Evolutionary conservation across 805 yeast species (phyloP).

Genomic region (Tetrapisispora iriomotensis): DNA sequence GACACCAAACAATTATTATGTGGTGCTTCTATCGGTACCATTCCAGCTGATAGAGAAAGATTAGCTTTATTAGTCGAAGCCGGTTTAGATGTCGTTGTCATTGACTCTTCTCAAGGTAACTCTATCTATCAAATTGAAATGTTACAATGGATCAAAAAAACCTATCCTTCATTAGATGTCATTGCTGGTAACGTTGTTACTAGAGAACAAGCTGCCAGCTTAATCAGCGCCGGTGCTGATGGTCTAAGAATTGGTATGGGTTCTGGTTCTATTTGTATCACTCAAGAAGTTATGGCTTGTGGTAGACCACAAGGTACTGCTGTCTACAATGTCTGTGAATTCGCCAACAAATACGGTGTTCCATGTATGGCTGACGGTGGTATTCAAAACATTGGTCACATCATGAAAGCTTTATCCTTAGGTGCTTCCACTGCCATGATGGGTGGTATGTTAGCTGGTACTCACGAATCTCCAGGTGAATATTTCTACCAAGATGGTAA

Average conservation of each 20-base stretch:
- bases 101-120: slow-evolving; percentile 97
- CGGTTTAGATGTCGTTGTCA: slow-evolving; percentile 90
- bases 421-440: slow-evolving; percentile 98
- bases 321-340: slow-evolving; percentile 86
- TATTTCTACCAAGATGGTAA: slow-evolving; percentile 97
- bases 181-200: slow-evolving; percentile 98
- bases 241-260: slow-evolving; percentile 99
- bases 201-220: slow-evolving; percentile 95
- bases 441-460: slow-evolving; percentile 99
- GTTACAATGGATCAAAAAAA: slow-evolving; percentile 83
- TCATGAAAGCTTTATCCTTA: slow-evolving; percentile 89
- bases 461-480: slow-evolving; percentile 96
- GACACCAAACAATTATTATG: slow-evolving; percentile 90
- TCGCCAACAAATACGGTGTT: slow-evolving; percentile 91
- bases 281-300: slow-evolving; percentile 99
- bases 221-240: slow-evolving; percentile 94
- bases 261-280: slow-evolving; percentile 97
- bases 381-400: slow-evolving; percentile 96
- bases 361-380: slow-evolving; percentile 99
- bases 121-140: slow-evolving; percentile 89
- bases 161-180: slow-evolving; percentile 71
- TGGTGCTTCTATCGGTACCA: slow-evolving; percentile 98
- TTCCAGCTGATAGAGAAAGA: slow-evolving; percentile 81
- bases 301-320: slow-evolving; percentile 99
- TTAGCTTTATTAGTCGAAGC: slow-evolving; percentile 79